A percentile compares a stretch with the other conserved stretches of the same genome.
These are phyloP conservation scores for Trypanosoma avium DNA, from an alignment of 208 protist genomes.

Conservation along the genomic window DNA sequence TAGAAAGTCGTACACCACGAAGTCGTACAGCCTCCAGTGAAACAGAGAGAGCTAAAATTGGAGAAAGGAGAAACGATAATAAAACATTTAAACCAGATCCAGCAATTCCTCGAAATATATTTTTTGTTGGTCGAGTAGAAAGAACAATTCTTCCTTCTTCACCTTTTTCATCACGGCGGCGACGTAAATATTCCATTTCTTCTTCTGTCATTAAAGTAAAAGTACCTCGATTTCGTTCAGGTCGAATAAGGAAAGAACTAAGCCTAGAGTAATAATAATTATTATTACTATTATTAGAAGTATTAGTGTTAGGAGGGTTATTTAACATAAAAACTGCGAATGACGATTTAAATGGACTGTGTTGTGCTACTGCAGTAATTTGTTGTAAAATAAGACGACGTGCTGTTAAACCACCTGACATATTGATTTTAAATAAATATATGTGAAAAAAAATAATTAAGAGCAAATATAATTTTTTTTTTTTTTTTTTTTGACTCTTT, in stretches of 20 bases:
- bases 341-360: slow-evolving; percentile 48
- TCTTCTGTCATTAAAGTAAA: slow-evolving; percentile 73
- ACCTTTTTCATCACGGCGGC: slow-evolving; percentile 47
- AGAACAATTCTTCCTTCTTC: slow-evolving; percentile 77
- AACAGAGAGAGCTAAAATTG: slow-evolving; percentile 63
- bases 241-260: slow-evolving; percentile 10
- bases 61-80: slow-evolving; percentile 52
- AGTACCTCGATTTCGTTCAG: slow-evolving; percentile 17
- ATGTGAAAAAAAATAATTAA: slow-evolving; percentile 8
- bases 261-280: slow-evolving; percentile 8
- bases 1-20: slow-evolving; percentile 15
- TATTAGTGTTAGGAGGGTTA: slow-evolving; percentile 2
- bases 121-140: slow-evolving; percentile 52
- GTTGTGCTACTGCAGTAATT: slow-evolving; percentile 56
- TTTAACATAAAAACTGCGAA: slow-evolving; percentile 26
- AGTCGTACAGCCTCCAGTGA: slow-evolving; percentile 56
- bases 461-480: not conserved
- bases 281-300: not conserved
- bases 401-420: slow-evolving; percentile 44
- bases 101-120: slow-evolving; percentile 43
- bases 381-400: slow-evolving; percentile 74
- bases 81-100: slow-evolving; percentile 52
- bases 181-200: slow-evolving; percentile 64
- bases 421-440: not conserved
- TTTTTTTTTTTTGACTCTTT: not conserved